Conservation (phyloP, 257 asterid species). For the Solanum sejunctum region DNA sequence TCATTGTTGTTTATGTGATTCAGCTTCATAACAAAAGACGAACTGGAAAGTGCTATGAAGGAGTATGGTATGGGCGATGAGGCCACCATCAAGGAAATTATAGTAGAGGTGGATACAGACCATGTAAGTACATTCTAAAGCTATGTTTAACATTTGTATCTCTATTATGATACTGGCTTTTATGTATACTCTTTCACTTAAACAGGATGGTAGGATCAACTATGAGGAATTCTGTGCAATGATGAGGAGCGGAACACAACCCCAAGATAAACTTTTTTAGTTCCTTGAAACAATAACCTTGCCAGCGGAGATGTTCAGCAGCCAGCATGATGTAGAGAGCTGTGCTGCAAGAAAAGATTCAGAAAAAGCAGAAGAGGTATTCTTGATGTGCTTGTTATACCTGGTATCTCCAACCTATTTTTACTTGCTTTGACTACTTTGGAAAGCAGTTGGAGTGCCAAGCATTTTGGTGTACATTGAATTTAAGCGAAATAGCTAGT, state of each 20-base stretch:
- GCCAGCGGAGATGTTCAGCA: neutral
- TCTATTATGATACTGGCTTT: neutral
- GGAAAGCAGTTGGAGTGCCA: neutral
- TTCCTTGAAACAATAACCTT: neutral
- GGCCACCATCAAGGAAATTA: constrained; percentile 50
- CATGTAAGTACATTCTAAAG: constrained; percentile 26
- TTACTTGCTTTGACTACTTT: neutral
- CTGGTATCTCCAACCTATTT: neutral
- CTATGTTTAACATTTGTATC: neutral
- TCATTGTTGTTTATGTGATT: neutral
- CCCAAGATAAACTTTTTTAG: neutral
- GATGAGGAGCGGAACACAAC: constrained; percentile 3
- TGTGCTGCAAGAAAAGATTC: neutral
- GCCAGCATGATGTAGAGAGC: neutral
- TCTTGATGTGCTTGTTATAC: neutral
- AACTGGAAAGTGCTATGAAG: constrained; percentile 64
- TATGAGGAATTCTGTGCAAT: neutral
- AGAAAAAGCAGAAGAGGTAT: neutral
- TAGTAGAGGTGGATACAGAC: constrained; percentile 61
- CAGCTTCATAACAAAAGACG: constrained; percentile 61
- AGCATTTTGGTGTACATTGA: neutral
- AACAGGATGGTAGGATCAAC: constrained; percentile 1
- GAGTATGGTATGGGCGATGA: constrained; percentile 62
- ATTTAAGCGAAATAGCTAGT: neutral
- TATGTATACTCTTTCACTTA: neutral